Conservation (phyloP, 352 stramenopile genomes). For the Elongisporangium anandrum region DNA sequence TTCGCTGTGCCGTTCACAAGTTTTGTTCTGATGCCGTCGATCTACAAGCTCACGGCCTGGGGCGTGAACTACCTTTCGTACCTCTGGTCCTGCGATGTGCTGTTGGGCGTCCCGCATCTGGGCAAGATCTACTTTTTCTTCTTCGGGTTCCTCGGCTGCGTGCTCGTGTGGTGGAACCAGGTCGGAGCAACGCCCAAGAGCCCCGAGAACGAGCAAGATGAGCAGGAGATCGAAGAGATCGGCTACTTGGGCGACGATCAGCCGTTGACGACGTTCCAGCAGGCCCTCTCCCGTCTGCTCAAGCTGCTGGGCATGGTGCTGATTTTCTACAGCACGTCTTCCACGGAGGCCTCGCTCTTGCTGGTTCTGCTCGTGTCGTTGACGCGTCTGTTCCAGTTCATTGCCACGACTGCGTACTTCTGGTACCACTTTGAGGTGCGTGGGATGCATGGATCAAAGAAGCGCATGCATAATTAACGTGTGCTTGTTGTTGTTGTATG, state of each 20-base stretch:
- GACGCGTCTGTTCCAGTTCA: conserved; percentile 67
- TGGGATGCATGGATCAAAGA: background rate
- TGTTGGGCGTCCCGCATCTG: conserved; percentile 75
- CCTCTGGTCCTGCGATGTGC: conserved; percentile 65
- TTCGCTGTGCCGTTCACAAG: conserved; percentile 71
- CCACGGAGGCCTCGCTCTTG: conserved; percentile 64
- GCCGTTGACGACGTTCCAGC: conserved; percentile 58
- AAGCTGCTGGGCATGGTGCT: conserved; percentile 60
- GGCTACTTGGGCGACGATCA: conserved; percentile 63
- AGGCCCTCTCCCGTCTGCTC: conserved; percentile 48
- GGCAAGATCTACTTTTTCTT: conserved; percentile 85
- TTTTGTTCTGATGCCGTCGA: conserved; percentile 70
- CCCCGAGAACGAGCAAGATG: conserved; percentile 38
- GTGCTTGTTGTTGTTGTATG: background rate
- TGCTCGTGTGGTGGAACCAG: conserved; percentile 85
- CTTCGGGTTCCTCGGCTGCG: conserved; percentile 66
- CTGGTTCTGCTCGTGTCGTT: conserved; percentile 66
- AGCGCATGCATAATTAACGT: background rate
- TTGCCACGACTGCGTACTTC: conserved; percentile 66
- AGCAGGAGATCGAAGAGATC: conserved; percentile 66
- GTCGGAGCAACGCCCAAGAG: conserved; percentile 58
- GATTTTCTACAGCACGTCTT: conserved; percentile 82
- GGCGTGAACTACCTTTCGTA: conserved; percentile 49
- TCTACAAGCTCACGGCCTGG: conserved; percentile 65
- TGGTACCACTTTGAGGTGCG: conserved; percentile 79